Evolutionary conservation across 164 flowering plant genomes (phyloP), one percentile per base, ranked within the genome.

Genomic region (Pachysandra terminalis): DNA sequence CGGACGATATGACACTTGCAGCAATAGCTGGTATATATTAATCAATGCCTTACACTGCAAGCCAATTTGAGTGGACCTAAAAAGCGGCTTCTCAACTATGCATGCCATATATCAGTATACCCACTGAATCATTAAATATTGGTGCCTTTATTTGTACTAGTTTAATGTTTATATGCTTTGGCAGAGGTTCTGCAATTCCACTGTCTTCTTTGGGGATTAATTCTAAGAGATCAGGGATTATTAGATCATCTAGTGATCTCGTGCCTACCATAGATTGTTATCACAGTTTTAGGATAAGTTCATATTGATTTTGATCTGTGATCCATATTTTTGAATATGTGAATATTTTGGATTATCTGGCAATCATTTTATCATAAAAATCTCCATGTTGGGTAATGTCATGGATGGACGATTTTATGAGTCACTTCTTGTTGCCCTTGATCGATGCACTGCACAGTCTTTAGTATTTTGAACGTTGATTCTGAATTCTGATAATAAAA

Each of bases 1-100:
- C 97, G 37, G 98, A 95, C 81, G 98, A 95, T 78, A 95, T 95
- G 97, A 95, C 97, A 64, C 97, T 95, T 73, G 97, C 98, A 57
- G 96, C 98, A 56, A 79, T 95, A 70, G 82, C 97, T 5, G 96
- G 98, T 95, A 86, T 52, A 25, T 45, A 23, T 63, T 74, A 26
- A 8, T 45, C 32, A 23, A 12, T 56, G 22, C 26, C 7, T 63
- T 5, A 22, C n/a, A n/a, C 27, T 51, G 40, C 54, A 9, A 67
- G 22, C 48, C 55, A 26, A 25, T 35, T 60, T 68, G 14, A 35
- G 26, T 54, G 48, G 61, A 25, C 24, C 55, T 17, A 37, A 26
- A 19, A 9, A 21, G 0, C 56, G 0, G 61, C 45, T 15, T 48
- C n/a, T 13, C 15, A 37, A 55, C 68, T 66, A 22, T 21, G 23